Base-by-base conservation (phyloP, 163 green algal species). In the Picocystis sp. region DNA sequence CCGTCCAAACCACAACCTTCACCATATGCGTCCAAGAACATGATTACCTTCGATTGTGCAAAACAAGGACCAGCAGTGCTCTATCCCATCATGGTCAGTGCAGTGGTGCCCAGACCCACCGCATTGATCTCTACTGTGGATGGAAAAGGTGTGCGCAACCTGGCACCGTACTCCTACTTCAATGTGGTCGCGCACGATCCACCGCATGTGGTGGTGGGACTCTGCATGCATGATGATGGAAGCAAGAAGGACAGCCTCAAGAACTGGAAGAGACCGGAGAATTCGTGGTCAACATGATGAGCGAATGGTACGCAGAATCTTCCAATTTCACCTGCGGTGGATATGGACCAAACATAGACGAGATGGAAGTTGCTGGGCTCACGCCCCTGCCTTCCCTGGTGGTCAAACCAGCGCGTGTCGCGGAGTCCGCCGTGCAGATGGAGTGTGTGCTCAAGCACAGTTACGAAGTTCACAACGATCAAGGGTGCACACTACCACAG, bases 241-340 rank as follows among this genome's bases (percentile, higher is more conserved):
- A 62, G 58, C 14, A 75, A 76, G 52, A 95, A 95, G 56, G 86
- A 95, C 72, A 84, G 79, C 5, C 60, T 85, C 33, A 43, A 60
- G 21, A 95, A 94, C 71, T 93, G 19, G 58, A 92, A 49, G 73
- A 81, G 25, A 94, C 81, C 1, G 52, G 62, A 23, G 77, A 94
- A 56, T 92, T 93, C 53, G 79, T 87, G 15, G 67, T 94, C 22
- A 86, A 89, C 69, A 86, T 95, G 56, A 94, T 95, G 43, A 88
- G 71, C 58, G 81, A 95, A 34, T 96, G 87, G 87, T 95, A 87
- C 53, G 55, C 93, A 11, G 84, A 94, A 70, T 76, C 84, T 0
- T 86, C 78, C 48, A 94, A 94, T 65, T 77, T 92, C 73, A 92
- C 77, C 12, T 93, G 80, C 60, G 82, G 77, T 3, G 70, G 79